Conservation (phyloP, 805 yeast genomes). For the Candida manassasensis region DNA sequence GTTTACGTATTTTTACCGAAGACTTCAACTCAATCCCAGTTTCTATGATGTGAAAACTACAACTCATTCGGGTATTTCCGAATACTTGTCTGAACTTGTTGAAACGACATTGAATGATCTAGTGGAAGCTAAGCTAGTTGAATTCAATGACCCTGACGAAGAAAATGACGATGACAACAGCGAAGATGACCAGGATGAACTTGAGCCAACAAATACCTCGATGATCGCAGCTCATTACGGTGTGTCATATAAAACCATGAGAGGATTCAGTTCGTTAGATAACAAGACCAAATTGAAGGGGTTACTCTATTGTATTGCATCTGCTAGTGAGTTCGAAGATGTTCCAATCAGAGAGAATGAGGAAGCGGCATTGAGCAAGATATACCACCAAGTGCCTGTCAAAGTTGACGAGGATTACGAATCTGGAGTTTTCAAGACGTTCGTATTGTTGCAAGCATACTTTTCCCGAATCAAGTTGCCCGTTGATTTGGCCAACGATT, state of each 20-base stretch:
- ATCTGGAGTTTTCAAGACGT: slow-evolving; percentile 64
- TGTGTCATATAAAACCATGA: slow-evolving; percentile 63
- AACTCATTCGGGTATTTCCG: slow-evolving; percentile 67
- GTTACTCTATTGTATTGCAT: slow-evolving; percentile 59
- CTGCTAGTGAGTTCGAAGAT: slow-evolving; percentile 67
- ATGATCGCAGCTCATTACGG: slow-evolving; percentile 72
- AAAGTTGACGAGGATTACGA: slow-evolving; percentile 43
- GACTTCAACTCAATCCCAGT: slow-evolving; percentile 79
- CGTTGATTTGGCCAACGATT: slow-evolving; percentile 54
- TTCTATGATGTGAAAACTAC: slow-evolving; percentile 75
- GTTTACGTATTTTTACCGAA: slow-evolving; percentile 73
- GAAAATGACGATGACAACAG: slow-evolving; percentile 27
- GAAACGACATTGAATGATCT: slow-evolving; percentile 68
- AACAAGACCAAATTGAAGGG: slow-evolving; percentile 55
- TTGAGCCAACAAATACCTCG: slow-evolving; percentile 65
- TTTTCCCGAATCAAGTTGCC: slow-evolving; percentile 63
- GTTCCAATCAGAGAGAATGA: slow-evolving; percentile 65
- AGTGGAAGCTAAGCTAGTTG: slow-evolving; percentile 55
- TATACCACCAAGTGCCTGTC: slow-evolving; percentile 62
- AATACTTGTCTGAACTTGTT: slow-evolving; percentile 76
- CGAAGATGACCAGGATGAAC: slow-evolving; percentile 24
- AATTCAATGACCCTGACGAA: slow-evolving; percentile 42
- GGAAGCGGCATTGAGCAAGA: slow-evolving; percentile 36
- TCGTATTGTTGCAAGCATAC: slow-evolving; percentile 75
- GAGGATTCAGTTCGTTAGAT: slow-evolving; percentile 50